A percentile compares a stretch with the other conserved stretches of the same genome.
phyloP scores from a whole-genome alignment of 148 eudicot genomes.

The Cornus controversa region DNA sequence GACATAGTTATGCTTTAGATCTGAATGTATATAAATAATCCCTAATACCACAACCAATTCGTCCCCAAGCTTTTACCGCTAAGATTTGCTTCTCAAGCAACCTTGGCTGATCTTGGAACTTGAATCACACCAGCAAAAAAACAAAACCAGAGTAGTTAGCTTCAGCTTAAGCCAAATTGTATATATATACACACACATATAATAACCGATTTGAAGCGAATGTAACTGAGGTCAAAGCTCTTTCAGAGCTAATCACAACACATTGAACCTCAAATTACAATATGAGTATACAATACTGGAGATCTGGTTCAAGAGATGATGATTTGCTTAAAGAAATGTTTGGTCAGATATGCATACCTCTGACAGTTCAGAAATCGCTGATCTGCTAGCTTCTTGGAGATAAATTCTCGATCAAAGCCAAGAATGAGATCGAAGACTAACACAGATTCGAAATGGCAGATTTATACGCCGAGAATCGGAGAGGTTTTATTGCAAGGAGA shows the following conservation, averaged over 20 bases:
- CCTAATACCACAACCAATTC: neutral
- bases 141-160: neutral
- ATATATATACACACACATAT: neutral
- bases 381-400: neutral
- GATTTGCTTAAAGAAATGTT: neutral
- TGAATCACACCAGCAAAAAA: neutral
- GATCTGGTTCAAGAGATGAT: conserved; percentile 3
- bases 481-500: neutral
- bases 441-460: neutral
- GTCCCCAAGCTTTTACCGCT: neutral
- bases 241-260: neutral
- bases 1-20: conserved; percentile 46
- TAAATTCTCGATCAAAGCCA: conserved; percentile 6
- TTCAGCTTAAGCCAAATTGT: neutral
- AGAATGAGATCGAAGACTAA: neutral
- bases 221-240: neutral
- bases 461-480: neutral
- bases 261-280: neutral
- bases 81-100: neutral
- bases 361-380: neutral
- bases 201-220: neutral
- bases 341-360: conserved; percentile 8
- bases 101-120: neutral
- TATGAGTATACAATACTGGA: neutral
- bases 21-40: conserved; percentile 3